A percentile compares a stretch with the other conserved stretches of the same genome.
phyloP scores from a whole-genome alignment of 169 alveolate genomes.

The Eimeria zaria region DNA sequence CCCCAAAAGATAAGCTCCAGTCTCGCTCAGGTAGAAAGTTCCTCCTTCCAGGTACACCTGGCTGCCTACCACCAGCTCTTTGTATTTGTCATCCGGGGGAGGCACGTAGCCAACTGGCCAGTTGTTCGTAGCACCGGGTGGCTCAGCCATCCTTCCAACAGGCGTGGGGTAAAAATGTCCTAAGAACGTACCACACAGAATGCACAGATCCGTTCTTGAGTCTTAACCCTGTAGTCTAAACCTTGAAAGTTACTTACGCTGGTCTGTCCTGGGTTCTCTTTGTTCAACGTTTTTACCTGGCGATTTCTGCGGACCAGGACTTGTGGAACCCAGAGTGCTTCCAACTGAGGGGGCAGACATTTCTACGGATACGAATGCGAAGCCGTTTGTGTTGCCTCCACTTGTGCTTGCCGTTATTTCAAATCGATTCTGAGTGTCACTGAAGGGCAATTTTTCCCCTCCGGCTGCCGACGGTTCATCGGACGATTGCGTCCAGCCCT shows the following conservation, averaged over 20 bases:
- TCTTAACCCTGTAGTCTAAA: background rate
- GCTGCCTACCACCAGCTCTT: slow-evolving; percentile 63
- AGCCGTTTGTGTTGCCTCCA: background rate
- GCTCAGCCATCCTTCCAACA: background rate
- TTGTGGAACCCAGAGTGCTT: background rate
- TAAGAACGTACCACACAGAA: background rate
- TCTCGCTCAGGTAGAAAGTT: slow-evolving; percentile 79
- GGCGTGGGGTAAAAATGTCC: background rate
- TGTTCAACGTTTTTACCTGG: slow-evolving; percentile 22
- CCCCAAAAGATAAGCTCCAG: slow-evolving; percentile 85
- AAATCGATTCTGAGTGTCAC: background rate
- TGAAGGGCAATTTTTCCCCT: background rate
- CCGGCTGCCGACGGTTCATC: background rate
- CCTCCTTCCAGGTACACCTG: slow-evolving; percentile 78
- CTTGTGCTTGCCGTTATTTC: background rate
- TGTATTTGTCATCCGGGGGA: slow-evolving; percentile 72
- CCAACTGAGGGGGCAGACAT: slow-evolving; percentile 24
- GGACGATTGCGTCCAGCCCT: background rate
- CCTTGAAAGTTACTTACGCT: background rate
- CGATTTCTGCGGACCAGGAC: background rate
- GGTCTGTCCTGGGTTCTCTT: background rate
- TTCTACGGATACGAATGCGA: background rate
- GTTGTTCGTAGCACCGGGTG: background rate
- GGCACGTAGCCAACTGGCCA: slow-evolving; percentile 84
- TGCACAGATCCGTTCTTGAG: background rate